Evolutionary conservation across 2,329 filamentous ascomycete species (phyloP).

Genomic region (Beauveria rudraprayagi): DNA sequence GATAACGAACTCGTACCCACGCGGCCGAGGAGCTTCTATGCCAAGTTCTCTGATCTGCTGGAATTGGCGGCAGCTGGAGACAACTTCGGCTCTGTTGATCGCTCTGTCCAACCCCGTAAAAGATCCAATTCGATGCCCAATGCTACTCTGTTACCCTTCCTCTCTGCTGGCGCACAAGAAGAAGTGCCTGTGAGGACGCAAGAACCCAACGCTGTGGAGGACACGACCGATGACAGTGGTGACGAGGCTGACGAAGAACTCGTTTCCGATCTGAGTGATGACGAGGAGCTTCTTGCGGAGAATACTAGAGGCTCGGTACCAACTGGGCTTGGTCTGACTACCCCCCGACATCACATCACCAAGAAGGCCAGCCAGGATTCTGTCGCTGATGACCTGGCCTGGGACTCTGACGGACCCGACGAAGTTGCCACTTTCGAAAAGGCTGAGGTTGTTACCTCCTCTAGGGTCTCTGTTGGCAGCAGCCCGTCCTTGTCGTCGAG

Average conservation of each 20-base stretch:
- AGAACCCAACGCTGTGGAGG: background rate
- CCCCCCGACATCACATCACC: background rate
- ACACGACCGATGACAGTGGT: background rate
- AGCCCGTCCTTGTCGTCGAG: slow-evolving; percentile 42
- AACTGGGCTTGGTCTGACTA: slow-evolving; percentile 4
- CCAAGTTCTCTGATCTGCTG: slow-evolving; percentile 9
- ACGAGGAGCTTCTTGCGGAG: background rate
- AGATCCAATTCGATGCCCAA: slow-evolving; percentile 44
- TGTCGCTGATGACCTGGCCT: background rate
- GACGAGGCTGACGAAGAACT: background rate
- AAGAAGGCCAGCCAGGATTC: background rate
- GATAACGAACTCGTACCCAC: slow-evolving; percentile 23
- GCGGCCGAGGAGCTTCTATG: slow-evolving; percentile 40
- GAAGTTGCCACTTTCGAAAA: slow-evolving; percentile 42
- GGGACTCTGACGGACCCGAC: slow-evolving; percentile 33
- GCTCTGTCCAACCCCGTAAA: slow-evolving; percentile 29
- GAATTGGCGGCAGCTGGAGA: slow-evolving; percentile 17
- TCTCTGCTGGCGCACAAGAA: background rate
- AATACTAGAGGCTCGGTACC: background rate
- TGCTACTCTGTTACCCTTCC: slow-evolving; percentile 18
- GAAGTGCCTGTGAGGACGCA: background rate
- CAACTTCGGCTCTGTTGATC: slow-evolving; percentile 28
- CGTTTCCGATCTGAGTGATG: slow-evolving; percentile 1
- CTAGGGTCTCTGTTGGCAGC: slow-evolving; percentile 46
- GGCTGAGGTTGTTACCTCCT: slow-evolving; percentile 48